Conservation (phyloP, 768 basidiomycete genomes). For the Pisolithus microcarpus region DNA sequence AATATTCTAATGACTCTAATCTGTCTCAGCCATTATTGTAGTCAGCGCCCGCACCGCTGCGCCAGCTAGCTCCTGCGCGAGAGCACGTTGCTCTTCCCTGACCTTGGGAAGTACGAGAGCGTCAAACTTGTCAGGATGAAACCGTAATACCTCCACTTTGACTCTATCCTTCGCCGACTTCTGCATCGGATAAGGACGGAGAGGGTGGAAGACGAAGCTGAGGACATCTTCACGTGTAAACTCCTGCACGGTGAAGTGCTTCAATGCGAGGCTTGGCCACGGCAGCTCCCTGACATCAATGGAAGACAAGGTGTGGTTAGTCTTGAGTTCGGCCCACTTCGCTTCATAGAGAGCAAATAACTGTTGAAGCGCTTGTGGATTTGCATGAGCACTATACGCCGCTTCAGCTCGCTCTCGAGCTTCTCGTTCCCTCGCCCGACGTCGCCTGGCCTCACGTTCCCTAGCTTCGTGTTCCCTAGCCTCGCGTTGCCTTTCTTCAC, state of each 20-base stretch:
- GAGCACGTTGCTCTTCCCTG: slow-evolving; percentile 22
- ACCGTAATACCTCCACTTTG: slow-evolving; percentile 42
- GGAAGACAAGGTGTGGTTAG: slow-evolving; percentile 9
- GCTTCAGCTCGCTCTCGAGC: slow-evolving; percentile 9
- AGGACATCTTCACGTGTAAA: slow-evolving; percentile 30
- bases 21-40: slow-evolving; percentile 22
- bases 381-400: slow-evolving; percentile 2
- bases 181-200: slow-evolving; percentile 20
- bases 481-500: slow-evolving; percentile 14
- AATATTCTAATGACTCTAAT: background rate
- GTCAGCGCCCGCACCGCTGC: slow-evolving; percentile 37
- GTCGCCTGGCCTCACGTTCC: slow-evolving; percentile 16
- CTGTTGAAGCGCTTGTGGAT: slow-evolving; percentile 3
- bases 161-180: slow-evolving; percentile 31
- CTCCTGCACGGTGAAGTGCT: slow-evolving; percentile 16
- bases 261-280: slow-evolving; percentile 35
- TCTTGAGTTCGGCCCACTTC: slow-evolving; percentile 33
- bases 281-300: slow-evolving; percentile 32
- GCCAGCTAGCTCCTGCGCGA: slow-evolving; percentile 32
- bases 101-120: slow-evolving; percentile 31
- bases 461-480: slow-evolving; percentile 16
- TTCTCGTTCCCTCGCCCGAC: slow-evolving; percentile 3
- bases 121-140: slow-evolving; percentile 52
- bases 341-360: slow-evolving; percentile 24
- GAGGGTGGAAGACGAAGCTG: slow-evolving; percentile 36